Percentiles rank a stretch among this genome's conserved stretches.
Evolutionary conservation across 208 protist genomes (phyloP).

Genomic region (Acanthamoeba castellanii): DNA sequence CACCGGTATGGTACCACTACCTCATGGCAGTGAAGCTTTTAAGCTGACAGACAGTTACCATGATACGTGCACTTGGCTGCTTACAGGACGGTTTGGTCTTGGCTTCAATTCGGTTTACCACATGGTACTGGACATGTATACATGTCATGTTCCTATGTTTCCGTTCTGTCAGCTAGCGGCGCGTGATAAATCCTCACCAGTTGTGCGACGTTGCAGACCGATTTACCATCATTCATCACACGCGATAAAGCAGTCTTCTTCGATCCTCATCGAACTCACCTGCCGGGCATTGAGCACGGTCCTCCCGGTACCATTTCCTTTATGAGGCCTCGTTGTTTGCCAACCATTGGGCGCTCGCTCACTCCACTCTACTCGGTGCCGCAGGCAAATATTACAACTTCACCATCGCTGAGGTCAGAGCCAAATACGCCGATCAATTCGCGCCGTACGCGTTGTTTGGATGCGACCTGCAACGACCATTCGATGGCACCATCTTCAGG

Average conservation of each 20-base stretch:
- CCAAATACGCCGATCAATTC: slow-evolving; percentile 66
- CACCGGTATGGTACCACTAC: not conserved
- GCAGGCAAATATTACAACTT: slow-evolving; percentile 71
- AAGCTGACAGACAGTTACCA: not conserved
- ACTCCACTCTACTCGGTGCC: too few species aligned
- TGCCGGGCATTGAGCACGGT: slow-evolving; percentile 62
- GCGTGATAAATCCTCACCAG: not conserved
- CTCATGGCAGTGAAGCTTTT: not conserved
- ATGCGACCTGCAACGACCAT: not conserved
- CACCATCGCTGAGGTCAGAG: slow-evolving; percentile 22
- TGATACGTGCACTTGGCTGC: too few species aligned
- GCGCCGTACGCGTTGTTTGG: slow-evolving; percentile 45
- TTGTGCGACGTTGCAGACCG: not conserved
- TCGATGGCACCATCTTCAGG: slow-evolving; percentile 55
- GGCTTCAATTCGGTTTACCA: slow-evolving; percentile 73
- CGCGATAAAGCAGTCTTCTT: slow-evolving; percentile 60
- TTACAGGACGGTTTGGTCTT: slow-evolving; percentile 38
- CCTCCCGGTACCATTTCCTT: slow-evolving; percentile 11
- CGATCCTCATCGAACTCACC: slow-evolving; percentile 65
- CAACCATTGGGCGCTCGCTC: too few species aligned
- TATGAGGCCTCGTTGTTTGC: too few species aligned
- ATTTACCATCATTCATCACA: slow-evolving; percentile 54
- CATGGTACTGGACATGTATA: slow-evolving; percentile 48
- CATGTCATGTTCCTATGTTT: not conserved
- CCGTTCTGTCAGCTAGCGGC: not conserved